Evolutionary conservation across 2,329 filamentous ascomycete species (phyloP).

Genomic region (Nannizziopsis arthrosporioides): DNA sequence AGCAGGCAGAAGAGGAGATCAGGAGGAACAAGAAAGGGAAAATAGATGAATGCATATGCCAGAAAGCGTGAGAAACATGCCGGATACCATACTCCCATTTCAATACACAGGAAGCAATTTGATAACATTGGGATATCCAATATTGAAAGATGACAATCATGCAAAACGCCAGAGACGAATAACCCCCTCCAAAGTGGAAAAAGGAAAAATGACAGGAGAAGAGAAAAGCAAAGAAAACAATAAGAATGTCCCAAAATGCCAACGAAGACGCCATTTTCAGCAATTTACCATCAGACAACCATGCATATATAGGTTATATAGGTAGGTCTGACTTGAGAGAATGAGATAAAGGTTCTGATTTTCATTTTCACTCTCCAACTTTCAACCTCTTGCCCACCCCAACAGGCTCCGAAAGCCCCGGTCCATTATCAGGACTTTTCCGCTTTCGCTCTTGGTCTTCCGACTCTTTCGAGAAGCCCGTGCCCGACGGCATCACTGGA

Average conservation of each 20-base stretch:
- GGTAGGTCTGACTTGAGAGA: too few species aligned
- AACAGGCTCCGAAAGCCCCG: constrained; percentile 21
- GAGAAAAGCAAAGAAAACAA: not conserved
- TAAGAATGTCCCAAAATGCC: not conserved
- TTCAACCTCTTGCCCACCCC: constrained; percentile 31
- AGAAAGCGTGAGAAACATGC: not conserved
- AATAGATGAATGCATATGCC: not conserved
- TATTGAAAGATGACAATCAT: not conserved
- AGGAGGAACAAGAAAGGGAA: not conserved
- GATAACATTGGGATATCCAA: too few species aligned
- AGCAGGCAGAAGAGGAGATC: not conserved
- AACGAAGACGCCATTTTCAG: not conserved
- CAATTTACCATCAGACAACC: not conserved
- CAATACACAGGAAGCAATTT: too few species aligned
- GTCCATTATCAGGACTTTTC: constrained; percentile 32
- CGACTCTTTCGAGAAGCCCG: constrained; percentile 30
- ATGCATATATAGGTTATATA: too few species aligned
- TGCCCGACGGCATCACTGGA: constrained; percentile 42
- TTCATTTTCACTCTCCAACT: constrained; percentile 13
- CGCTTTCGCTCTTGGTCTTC: constrained; percentile 36
- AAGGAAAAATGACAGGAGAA: not conserved
- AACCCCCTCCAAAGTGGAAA: not conserved
- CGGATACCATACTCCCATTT: too few species aligned
- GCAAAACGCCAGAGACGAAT: too few species aligned
- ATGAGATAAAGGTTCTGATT: too few species aligned